Percentiles rank a stretch among this genome's conserved stretches.
phyloP scores from a whole-genome alignment of 2,329 filamentous ascomycete genomes.

The Xylariaceae sp. region DNA sequence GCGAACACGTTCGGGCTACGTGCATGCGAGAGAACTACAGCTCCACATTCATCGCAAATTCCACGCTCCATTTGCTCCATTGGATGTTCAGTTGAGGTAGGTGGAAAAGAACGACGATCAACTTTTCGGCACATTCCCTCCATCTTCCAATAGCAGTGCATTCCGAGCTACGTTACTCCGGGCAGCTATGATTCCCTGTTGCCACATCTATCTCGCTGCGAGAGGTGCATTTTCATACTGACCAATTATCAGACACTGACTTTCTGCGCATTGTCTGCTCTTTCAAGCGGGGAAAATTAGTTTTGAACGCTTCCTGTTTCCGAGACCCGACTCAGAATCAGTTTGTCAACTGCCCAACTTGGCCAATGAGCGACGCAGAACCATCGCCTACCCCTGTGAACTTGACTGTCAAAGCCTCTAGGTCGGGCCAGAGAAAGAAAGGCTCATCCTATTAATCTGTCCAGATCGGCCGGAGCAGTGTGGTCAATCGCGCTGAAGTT shows the following conservation, averaged over 20 bases:
- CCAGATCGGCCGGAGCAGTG: slow-evolving; percentile 20
- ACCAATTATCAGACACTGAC: slow-evolving; percentile 8
- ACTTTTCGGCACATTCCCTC: slow-evolving; percentile 10
- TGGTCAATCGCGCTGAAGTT: slow-evolving; percentile 21
- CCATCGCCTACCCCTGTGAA: slow-evolving; percentile 23
- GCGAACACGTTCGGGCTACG: slow-evolving; percentile 45
- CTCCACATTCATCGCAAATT: slow-evolving; percentile 29
- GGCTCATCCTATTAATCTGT: slow-evolving; percentile 29
- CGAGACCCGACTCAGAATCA: slow-evolving; percentile 35
- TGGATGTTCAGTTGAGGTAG: slow-evolving; percentile 11
- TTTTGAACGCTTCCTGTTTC: slow-evolving; percentile 29
- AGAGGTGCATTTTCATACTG: slow-evolving; percentile 6
- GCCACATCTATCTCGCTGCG: too few relatives aligned
- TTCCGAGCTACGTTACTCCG: background rate
- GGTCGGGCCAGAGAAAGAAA: slow-evolving; percentile 26
- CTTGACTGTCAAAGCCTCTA: slow-evolving; percentile 28
- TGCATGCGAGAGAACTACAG: slow-evolving; percentile 38
- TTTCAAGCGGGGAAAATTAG: slow-evolving; percentile 22
- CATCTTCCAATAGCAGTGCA: slow-evolving; percentile 17
- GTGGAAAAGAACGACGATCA: slow-evolving; percentile 6
- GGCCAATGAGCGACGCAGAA: slow-evolving; percentile 28
- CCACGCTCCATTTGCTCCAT: slow-evolving; percentile 11
- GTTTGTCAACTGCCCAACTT: slow-evolving; percentile 27
- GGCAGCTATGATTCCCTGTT: too few relatives aligned
- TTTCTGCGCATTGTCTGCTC: slow-evolving; percentile 6